Evolutionary conservation across 768 basidiomycete genomes (phyloP).

Genomic region (Tylopilus felleus): DNA sequence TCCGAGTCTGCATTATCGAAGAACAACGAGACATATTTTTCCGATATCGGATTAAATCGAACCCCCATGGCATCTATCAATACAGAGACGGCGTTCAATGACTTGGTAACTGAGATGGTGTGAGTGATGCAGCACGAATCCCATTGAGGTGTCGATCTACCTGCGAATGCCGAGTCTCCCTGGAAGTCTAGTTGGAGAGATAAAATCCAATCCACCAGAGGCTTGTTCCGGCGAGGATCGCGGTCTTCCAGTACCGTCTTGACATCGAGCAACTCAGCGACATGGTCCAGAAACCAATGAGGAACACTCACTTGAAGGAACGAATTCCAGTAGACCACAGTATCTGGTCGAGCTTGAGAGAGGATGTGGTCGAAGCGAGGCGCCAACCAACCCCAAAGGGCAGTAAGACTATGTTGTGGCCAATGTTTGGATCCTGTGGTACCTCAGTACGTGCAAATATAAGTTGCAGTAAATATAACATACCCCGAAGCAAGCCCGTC

Average conservation of each 20-base stretch:
- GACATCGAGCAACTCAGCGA: conserved; percentile 7
- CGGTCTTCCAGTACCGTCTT: conserved; percentile 59
- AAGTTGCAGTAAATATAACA: conserved; percentile 5
- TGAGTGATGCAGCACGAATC: conserved; percentile 3
- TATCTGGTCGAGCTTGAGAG: conserved; percentile 81
- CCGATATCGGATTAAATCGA: conserved; percentile 64
- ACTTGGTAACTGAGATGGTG: conserved; percentile 62
- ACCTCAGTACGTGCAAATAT: conserved; percentile 6
- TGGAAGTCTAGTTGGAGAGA: conserved; percentile 77
- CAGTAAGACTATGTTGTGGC: conserved; percentile 48
- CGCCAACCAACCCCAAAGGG: conserved; percentile 72
- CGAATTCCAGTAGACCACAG: conserved; percentile 69
- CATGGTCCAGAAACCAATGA: neutral
- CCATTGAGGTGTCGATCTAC: conserved; percentile 40
- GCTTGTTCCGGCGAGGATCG: conserved; percentile 75
- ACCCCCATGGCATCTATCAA: conserved; percentile 64
- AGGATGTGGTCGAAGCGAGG: conserved; percentile 61
- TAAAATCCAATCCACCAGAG: conserved; percentile 74
- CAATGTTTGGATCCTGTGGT: conserved; percentile 79
- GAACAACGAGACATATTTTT: conserved; percentile 64
- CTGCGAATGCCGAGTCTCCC: conserved; percentile 82
- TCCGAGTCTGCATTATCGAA: conserved; percentile 76
- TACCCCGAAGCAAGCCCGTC: conserved; percentile 72
- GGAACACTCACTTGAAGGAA: conserved; percentile 41
- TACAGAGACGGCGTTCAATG: conserved; percentile 62